These are phyloP conservation scores for Dalechampia spathulata DNA, from an alignment of 441 rosid species.

Conservation along the genomic window DNA sequence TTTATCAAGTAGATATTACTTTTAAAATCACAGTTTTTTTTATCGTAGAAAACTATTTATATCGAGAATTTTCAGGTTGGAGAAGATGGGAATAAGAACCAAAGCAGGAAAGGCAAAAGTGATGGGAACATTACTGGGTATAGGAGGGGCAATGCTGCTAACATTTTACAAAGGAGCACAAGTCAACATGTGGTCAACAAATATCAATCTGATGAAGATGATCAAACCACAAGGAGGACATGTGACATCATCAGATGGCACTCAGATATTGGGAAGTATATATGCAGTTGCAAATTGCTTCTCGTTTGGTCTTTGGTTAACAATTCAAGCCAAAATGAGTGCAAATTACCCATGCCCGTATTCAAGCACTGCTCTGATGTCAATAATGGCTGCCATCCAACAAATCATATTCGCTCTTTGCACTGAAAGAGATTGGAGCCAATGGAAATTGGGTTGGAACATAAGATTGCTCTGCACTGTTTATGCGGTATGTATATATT, in stretches of 20 bases:
- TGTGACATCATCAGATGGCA: background rate
- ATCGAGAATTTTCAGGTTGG: slow-evolving; percentile 11
- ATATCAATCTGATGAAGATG: slow-evolving; percentile 16
- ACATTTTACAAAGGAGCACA: slow-evolving; percentile 28
- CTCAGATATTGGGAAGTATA: slow-evolving; percentile 3
- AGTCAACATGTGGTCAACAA: slow-evolving; percentile 13
- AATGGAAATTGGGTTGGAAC: slow-evolving; percentile 16
- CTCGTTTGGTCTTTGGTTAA: slow-evolving; percentile 21
- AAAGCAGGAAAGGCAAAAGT: slow-evolving; percentile 24
- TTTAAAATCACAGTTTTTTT: no score
- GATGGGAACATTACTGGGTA: slow-evolving; percentile 23
- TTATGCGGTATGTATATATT: background rate
- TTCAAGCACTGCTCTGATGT: slow-evolving; percentile 14
- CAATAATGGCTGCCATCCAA: slow-evolving; percentile 17
- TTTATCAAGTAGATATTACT: no score
- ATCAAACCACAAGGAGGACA: background rate
- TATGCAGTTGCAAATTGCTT: slow-evolving; percentile 14
- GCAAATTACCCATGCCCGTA: slow-evolving; percentile 15
- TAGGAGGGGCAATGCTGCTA: slow-evolving; percentile 29
- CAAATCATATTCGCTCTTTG: slow-evolving; percentile 8
- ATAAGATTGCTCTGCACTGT: background rate
- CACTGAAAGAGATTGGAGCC: slow-evolving; percentile 5
- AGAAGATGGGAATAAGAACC: slow-evolving; percentile 9
- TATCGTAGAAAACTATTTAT: no score
- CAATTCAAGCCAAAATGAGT: slow-evolving; percentile 22